These are phyloP conservation scores for Syncephalastrum racemosum DNA, from an alignment of 371 early-diverging fungal species.

Conservation along the genomic window DNA sequence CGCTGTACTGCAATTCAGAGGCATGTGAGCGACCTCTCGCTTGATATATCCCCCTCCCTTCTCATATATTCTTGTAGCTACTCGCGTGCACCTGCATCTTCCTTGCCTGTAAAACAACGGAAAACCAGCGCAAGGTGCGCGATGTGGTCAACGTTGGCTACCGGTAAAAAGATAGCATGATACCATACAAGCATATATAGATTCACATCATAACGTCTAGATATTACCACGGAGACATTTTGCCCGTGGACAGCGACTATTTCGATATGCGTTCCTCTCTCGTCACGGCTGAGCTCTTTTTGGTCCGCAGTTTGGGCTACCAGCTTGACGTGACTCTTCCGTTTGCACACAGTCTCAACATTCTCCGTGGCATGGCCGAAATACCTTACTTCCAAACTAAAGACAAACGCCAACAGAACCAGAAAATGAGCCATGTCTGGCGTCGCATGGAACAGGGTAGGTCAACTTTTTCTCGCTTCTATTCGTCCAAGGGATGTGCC, in stretches of 20 bases:
- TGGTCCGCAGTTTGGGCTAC: conserved; percentile 47
- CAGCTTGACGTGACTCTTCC: conserved; percentile 48
- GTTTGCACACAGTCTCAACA: conserved; percentile 47
- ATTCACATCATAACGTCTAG: conserved; percentile 7
- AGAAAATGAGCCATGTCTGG: conserved; percentile 20
- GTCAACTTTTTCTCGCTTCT: neutral
- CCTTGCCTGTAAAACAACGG: conserved; percentile 58
- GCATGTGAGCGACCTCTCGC: conserved; percentile 16
- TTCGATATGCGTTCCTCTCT: conserved; percentile 47
- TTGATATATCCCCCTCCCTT: neutral
- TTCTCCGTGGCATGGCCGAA: conserved; percentile 39
- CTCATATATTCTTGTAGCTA: conserved; percentile 21
- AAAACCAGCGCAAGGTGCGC: conserved; percentile 55
- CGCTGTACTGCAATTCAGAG: conserved; percentile 34
- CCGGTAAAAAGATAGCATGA: conserved; percentile 24
- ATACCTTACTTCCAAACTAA: conserved; percentile 26
- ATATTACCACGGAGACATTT: conserved; percentile 38
- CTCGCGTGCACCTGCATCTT: conserved; percentile 53
- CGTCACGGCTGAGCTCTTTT: conserved; percentile 42
- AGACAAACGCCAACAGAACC: conserved; percentile 10
- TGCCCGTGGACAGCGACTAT: conserved; percentile 29
- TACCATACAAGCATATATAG: neutral
- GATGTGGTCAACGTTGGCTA: conserved; percentile 61
- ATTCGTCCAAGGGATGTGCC: neutral
- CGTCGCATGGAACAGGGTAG: conserved; percentile 33